These are phyloP conservation scores for Leccinum holopus DNA, from an alignment of 1,284 basidiomycete species.

Conservation along the genomic window DNA sequence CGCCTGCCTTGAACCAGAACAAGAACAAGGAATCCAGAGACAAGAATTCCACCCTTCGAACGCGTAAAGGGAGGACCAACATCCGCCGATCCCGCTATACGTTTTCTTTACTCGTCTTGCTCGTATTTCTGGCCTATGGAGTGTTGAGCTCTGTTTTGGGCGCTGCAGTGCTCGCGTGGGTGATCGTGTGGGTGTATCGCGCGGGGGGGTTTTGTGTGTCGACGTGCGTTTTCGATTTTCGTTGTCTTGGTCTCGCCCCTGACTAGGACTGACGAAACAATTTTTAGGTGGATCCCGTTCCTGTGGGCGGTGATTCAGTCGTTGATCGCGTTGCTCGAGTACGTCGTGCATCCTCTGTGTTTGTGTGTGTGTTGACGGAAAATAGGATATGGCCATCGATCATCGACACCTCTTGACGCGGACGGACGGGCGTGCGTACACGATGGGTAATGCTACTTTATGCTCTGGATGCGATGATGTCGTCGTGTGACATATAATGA, in stretches of 20 bases:
- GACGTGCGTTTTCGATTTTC: constrained; percentile 55
- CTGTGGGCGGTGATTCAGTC: constrained; percentile 71
- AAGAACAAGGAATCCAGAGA: not conserved
- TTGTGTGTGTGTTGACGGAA: constrained; percentile 7
- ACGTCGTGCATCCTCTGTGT: constrained; percentile 9
- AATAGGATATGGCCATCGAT: constrained; percentile 56
- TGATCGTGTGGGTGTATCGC: constrained; percentile 66
- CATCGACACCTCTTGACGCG: constrained; percentile 48
- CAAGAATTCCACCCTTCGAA: not conserved
- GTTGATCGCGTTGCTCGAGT: constrained; percentile 68
- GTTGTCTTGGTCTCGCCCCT: not conserved
- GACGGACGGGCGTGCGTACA: not conserved
- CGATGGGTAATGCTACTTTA: not conserved
- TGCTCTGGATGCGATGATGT: not conserved
- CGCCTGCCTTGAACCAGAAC: not conserved
- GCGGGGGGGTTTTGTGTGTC: constrained; percentile 75
- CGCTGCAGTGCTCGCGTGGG: constrained; percentile 71
- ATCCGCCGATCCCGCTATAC: constrained; percentile 56
- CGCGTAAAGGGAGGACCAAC: constrained; percentile 34
- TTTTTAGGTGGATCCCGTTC: constrained; percentile 78
- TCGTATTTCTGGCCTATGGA: constrained; percentile 56
- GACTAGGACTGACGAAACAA: constrained; percentile 1
- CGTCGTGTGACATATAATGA: constrained; percentile 25
- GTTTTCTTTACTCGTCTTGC: constrained; percentile 65
- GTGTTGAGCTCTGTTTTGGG: constrained; percentile 65